Conservation (phyloP, 805 yeast genomes). For the Myxozyma lipomycoides region DNA sequence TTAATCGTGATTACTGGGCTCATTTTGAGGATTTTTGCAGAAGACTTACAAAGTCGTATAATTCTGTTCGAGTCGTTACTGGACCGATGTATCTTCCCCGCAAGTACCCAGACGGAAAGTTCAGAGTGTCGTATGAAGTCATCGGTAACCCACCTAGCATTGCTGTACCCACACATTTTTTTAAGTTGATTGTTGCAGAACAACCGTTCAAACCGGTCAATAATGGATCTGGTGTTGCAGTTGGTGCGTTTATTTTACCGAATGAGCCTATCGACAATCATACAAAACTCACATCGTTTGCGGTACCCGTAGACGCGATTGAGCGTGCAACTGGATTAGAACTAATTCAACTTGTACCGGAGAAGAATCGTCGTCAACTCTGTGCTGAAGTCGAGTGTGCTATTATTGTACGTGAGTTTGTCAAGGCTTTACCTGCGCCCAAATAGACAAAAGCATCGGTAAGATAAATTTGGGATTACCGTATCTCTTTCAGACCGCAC, state of each 20-base stretch:
- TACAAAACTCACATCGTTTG: conserved; percentile 67
- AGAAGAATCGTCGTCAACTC: conserved; percentile 52
- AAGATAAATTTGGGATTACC: too few species aligned
- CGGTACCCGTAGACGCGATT: conserved; percentile 84
- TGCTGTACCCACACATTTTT: conserved; percentile 97
- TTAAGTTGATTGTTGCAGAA: conserved; percentile 86
- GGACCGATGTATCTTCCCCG: conserved; percentile 92
- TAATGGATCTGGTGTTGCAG: conserved; percentile 33
- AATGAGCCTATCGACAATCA: conserved; percentile 73
- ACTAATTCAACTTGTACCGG: conserved; percentile 66
- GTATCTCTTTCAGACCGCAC: too few species aligned
- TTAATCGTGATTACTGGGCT: conserved; percentile 96
- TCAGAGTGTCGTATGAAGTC: conserved; percentile 79
- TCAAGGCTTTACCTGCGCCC: conserved; percentile 21
- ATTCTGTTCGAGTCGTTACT: conserved; percentile 78
- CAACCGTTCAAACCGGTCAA: conserved; percentile 40
- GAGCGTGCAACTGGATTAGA: conserved; percentile 83
- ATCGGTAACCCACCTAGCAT: conserved; percentile 95
- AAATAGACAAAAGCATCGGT: too few species aligned
- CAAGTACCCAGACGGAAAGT: conserved; percentile 76
- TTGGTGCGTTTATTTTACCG: conserved; percentile 92
- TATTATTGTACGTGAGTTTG: conserved; percentile 74
- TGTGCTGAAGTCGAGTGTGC: conserved; percentile 80
- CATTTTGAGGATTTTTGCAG: conserved; percentile 89
- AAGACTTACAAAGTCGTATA: conserved; percentile 65